Percentiles rank a stretch among this genome's conserved stretches.
Evolutionary conservation across 129 eudicot species (phyloP).

Genomic region (Flaveria linearis): DNA sequence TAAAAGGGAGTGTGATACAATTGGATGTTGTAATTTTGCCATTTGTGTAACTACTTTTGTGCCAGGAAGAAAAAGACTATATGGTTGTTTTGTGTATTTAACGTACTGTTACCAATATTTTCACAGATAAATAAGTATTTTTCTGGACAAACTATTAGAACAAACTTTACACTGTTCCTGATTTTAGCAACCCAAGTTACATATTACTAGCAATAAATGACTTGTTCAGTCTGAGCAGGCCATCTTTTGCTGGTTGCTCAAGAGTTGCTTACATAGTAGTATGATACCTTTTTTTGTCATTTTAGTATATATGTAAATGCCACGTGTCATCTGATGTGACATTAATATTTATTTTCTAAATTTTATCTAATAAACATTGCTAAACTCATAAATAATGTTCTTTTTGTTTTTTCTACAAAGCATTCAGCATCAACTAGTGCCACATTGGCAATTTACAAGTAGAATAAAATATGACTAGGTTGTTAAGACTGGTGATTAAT

Average conservation of each 20-base stretch:
- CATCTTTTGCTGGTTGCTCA: no score
- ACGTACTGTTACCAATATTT: not conserved
- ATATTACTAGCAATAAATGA: not conserved
- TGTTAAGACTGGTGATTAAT: not conserved
- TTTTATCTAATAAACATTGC: no score
- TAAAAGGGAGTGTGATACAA: not conserved
- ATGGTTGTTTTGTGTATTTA: not conserved
- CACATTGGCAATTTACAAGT: not conserved
- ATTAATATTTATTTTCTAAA: not conserved
- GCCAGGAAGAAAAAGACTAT: not conserved
- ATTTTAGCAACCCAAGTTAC: no score
- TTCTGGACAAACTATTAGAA: not conserved
- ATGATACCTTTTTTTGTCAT: not conserved
- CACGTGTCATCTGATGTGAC: not conserved
- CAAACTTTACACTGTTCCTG: not conserved
- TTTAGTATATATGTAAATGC: not conserved
- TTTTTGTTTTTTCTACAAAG: not conserved
- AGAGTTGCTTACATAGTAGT: not conserved
- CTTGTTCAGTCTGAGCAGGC: not conserved
- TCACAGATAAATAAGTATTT: not conserved
- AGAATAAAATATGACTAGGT: not conserved
- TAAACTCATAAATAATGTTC: no score
- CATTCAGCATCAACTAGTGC: no score
- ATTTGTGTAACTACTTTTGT: not conserved
- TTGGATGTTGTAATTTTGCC: not conserved